These are phyloP conservation scores for Grigorovia transvaalensis DNA, from an alignment of 805 yeast species.

Conservation along the genomic window DNA sequence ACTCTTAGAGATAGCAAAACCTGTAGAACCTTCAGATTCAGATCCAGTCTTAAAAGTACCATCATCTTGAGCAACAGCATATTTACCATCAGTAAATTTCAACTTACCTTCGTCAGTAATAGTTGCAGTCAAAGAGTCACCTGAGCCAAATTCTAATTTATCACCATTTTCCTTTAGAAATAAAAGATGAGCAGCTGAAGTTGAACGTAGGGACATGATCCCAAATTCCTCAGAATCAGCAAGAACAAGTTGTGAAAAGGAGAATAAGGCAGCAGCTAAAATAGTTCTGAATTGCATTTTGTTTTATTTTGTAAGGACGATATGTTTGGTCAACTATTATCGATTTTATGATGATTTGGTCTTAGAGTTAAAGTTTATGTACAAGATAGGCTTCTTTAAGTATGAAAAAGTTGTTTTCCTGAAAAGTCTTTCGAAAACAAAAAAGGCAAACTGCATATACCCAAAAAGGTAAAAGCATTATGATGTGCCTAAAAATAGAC, in stretches of 20 bases:
- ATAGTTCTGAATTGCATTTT: slow-evolving; percentile 7
- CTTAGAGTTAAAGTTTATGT: no score
- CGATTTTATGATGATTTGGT: no score
- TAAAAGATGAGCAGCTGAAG: slow-evolving; percentile 25
- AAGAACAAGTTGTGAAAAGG: slow-evolving; percentile 16
- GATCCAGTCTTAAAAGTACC: slow-evolving; percentile 16
- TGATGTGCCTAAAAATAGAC: no score
- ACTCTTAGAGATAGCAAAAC: slow-evolving; percentile 30
- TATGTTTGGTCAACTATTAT: no score
- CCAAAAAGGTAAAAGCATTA: no score
- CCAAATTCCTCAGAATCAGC: slow-evolving; percentile 33
- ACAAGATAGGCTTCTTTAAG: no score
- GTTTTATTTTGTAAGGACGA: no score
- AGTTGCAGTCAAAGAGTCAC: slow-evolving; percentile 10
- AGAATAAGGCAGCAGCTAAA: slow-evolving; percentile 18
- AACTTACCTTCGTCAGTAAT: slow-evolving; percentile 28
- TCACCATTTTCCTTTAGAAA: slow-evolving; percentile 17
- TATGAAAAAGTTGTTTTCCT: no score
- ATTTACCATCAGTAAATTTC: slow-evolving; percentile 21
- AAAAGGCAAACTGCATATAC: no score
- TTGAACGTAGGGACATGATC: slow-evolving; percentile 29
- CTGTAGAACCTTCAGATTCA: slow-evolving; percentile 18
- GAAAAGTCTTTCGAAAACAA: no score
- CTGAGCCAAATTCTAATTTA: slow-evolving; percentile 7
- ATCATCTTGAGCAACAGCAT: slow-evolving; percentile 20